Evolutionary conservation across 2,329 filamentous ascomycete genomes (phyloP).

Genomic region (Fusarium solani-melongenae): DNA sequence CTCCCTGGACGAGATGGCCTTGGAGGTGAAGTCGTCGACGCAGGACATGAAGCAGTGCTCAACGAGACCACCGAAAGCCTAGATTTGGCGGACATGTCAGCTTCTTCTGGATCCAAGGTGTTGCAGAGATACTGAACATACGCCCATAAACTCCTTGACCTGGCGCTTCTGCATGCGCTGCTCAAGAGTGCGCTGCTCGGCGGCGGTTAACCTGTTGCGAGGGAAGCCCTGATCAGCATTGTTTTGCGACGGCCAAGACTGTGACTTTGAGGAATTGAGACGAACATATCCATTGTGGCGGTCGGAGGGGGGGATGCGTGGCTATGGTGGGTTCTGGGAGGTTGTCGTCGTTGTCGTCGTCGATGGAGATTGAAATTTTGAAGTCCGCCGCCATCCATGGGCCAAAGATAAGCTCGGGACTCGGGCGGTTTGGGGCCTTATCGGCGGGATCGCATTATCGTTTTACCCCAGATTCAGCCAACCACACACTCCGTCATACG

Average conservation of each 20-base stretch:
- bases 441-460: conserved; percentile 48
- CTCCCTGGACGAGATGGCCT: conserved; percentile 88
- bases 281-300: conserved; percentile 47
- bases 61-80: conserved; percentile 61
- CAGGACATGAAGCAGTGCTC: conserved; percentile 96
- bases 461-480: conserved; percentile 40
- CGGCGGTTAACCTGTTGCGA: conserved; percentile 68
- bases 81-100: neutral
- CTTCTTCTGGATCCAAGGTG: neutral
- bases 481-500: neutral
- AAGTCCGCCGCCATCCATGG: conserved; percentile 15
- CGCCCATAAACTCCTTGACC: conserved; percentile 98
- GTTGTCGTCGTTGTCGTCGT: conserved; percentile 24
- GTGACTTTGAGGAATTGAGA: neutral
- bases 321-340: conserved; percentile 12
- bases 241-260: neutral
- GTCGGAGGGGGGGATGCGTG: conserved; percentile 8
- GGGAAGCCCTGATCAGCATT: conserved; percentile 19
- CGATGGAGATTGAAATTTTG: conserved; percentile 45
- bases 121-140: conserved; percentile 60
- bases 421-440: conserved; percentile 33
- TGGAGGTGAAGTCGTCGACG: conserved; percentile 98
- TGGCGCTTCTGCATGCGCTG: conserved; percentile 96
- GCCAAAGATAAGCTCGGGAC: conserved; percentile 31
- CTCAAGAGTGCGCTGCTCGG: conserved; percentile 94